Conservation (phyloP, 176 grass and related monocot genomes). For the Triticum monococcum region DNA sequence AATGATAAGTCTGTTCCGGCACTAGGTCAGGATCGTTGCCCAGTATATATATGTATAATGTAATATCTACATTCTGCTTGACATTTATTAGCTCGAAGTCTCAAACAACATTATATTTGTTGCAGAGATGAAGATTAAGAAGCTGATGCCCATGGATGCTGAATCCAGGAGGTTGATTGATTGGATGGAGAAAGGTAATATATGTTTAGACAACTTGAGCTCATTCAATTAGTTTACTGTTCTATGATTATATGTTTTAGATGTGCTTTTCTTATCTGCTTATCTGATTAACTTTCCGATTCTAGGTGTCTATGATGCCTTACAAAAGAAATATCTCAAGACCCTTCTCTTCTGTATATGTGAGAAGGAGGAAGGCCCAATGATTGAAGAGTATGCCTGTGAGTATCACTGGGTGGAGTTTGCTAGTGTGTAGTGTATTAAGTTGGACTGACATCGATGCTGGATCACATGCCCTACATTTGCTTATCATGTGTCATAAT, state of each 20-base stretch:
- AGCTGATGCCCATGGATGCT: constrained; percentile 95
- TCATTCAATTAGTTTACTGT: not conserved
- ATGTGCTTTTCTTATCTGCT: constrained; percentile 26
- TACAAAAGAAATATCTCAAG: constrained; percentile 99
- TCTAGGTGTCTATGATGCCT: constrained; percentile 88
- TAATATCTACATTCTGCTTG: not conserved
- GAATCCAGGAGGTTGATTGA: constrained; percentile 90
- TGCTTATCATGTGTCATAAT: constrained; percentile 8
- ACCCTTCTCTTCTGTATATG: constrained; percentile 95
- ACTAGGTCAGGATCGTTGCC: constrained; percentile 52
- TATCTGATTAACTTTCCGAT: constrained; percentile 24
- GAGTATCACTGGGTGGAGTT: constrained; percentile 31
- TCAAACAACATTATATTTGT: constrained; percentile 17
- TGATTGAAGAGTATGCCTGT: constrained; percentile 97
- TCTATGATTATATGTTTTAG: constrained; percentile 2
- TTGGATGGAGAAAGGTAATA: constrained; percentile 99
- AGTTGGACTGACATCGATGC: constrained; percentile 9
- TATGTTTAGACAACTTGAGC: constrained; percentile 13
- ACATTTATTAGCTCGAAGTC: not conserved
- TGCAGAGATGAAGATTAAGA: constrained; percentile 99
- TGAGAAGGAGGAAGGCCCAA: constrained; percentile 78
- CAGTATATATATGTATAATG: constrained; percentile 3
- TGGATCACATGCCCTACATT: not conserved
- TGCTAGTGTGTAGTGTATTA: constrained; percentile 13
- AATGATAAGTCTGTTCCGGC: constrained; percentile 97